phyloP scores from a whole-genome alignment of 23 red algal genomes.

The Gracilaria domingensis region DNA sequence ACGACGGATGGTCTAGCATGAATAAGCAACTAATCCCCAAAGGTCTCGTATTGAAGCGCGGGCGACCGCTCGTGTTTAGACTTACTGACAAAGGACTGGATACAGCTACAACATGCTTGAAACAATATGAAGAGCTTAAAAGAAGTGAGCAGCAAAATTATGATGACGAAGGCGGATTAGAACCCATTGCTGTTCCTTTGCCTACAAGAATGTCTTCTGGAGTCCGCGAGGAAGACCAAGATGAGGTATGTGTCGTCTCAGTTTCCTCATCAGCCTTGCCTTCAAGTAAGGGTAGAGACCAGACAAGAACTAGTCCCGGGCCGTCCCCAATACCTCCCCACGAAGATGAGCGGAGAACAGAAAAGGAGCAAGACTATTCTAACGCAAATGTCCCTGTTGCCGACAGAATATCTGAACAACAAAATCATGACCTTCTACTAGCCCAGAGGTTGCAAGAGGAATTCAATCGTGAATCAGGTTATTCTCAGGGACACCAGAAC shows the following conservation, averaged over 20 bases:
- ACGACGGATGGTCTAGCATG: slow-evolving; percentile 62
- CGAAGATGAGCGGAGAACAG: background rate
- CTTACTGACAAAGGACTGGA: slow-evolving; percentile 52
- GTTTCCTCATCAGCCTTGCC: background rate
- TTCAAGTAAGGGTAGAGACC: background rate
- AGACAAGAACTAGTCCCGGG: background rate
- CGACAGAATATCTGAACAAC: background rate
- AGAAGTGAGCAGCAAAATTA: background rate
- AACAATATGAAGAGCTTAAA: background rate
- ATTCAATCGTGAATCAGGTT: background rate
- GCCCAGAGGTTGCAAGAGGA: background rate
- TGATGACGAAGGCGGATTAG: background rate
- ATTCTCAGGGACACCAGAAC: background rate
- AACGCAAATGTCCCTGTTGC: background rate
- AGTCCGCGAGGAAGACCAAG: background rate
- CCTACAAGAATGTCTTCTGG: background rate
- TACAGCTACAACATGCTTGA: slow-evolving; percentile 1
- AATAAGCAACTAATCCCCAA: slow-evolving; percentile 49
- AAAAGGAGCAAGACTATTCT: background rate
- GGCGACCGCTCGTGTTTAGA: slow-evolving; percentile 36
- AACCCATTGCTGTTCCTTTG: background rate
- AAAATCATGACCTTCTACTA: background rate
- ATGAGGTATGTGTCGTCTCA: background rate
- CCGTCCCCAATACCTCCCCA: background rate
- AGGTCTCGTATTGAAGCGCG: slow-evolving; percentile 45